Evolutionary conservation across 352 stramenopile genomes (phyloP).

Genomic region (Paralagenidium karlingii): DNA sequence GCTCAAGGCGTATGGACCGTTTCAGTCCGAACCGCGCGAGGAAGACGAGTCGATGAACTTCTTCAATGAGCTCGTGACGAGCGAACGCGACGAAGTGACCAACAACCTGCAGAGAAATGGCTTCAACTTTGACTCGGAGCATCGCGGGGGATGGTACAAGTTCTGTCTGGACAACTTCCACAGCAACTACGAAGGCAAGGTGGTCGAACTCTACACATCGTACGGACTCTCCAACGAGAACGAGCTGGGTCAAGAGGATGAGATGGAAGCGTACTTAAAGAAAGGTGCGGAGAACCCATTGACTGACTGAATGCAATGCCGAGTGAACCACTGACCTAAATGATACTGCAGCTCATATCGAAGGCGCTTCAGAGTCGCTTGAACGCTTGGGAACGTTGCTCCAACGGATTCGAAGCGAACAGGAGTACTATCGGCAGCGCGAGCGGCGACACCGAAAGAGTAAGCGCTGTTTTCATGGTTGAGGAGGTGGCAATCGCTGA

Average conservation of each 20-base stretch:
- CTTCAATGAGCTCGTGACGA: slow-evolving; percentile 64
- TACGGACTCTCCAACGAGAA: slow-evolving; percentile 69
- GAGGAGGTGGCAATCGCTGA: neutral
- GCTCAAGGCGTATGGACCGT: slow-evolving; percentile 60
- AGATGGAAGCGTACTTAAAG: slow-evolving; percentile 44
- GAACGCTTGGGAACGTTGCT: slow-evolving; percentile 44
- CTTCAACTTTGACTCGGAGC: slow-evolving; percentile 81
- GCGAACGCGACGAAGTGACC: slow-evolving; percentile 29
- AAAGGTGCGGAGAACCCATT: slow-evolving; percentile 46
- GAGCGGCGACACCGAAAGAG: slow-evolving; percentile 62
- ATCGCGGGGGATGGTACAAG: slow-evolving; percentile 76
- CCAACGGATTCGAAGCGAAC: slow-evolving; percentile 60
- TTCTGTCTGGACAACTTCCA: slow-evolving; percentile 76
- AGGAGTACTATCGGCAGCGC: slow-evolving; percentile 59
- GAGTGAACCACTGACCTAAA: neutral
- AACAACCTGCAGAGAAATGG: slow-evolving; percentile 73
- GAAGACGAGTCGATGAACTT: slow-evolving; percentile 46
- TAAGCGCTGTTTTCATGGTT: slow-evolving; percentile 12
- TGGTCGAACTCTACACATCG: slow-evolving; percentile 72
- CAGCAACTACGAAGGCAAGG: slow-evolving; percentile 41
- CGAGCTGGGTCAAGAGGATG: slow-evolving; percentile 61
- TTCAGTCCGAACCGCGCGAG: slow-evolving; percentile 25
- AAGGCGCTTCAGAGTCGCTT: slow-evolving; percentile 47
- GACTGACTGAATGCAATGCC: neutral
- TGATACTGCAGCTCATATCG: slow-evolving; percentile 40